A percentile compares a stretch with the other conserved stretches of the same genome.
Evolutionary conservation across 2,329 filamentous ascomycete species (phyloP).

Genomic region (Corinectria fuckeliana): DNA sequence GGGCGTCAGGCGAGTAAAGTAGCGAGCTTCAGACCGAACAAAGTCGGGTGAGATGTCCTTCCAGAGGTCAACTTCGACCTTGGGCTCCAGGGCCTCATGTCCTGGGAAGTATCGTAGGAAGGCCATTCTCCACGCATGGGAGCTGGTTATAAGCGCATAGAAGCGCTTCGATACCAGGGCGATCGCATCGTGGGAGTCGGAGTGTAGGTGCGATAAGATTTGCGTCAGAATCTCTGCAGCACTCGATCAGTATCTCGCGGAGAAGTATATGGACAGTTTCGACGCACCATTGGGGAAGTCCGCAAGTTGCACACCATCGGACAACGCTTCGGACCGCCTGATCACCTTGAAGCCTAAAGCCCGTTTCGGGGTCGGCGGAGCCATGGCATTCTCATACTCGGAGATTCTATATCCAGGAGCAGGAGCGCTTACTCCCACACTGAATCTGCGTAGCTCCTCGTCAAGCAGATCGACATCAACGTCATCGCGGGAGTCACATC

Average conservation of each 20-base stretch:
- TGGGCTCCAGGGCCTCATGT: slow-evolving; percentile 53
- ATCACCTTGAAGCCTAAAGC: slow-evolving; percentile 62
- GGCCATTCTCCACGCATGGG: slow-evolving; percentile 91
- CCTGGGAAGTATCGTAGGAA: slow-evolving; percentile 92
- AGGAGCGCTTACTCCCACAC: slow-evolving; percentile 40
- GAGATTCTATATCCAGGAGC: slow-evolving; percentile 60
- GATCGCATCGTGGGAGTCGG: slow-evolving; percentile 80
- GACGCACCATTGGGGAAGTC: slow-evolving; percentile 82
- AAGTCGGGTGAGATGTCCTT: slow-evolving; percentile 57
- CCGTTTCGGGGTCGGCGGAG: slow-evolving; percentile 54
- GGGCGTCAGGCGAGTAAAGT: slow-evolving; percentile 81
- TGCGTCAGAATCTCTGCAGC: slow-evolving; percentile 86
- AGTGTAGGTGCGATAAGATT: slow-evolving; percentile 86
- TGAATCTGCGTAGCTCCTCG: slow-evolving; percentile 62
- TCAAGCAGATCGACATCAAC: slow-evolving; percentile 54
- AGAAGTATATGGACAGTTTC: not conserved
- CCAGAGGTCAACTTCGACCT: slow-evolving; percentile 46
- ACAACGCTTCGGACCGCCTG: slow-evolving; percentile 51
- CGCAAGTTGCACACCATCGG: slow-evolving; percentile 52
- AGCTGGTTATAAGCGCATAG: slow-evolving; percentile 84
- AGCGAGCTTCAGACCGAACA: slow-evolving; percentile 74
- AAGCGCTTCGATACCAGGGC: slow-evolving; percentile 89
- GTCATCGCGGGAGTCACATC: slow-evolving; percentile 39
- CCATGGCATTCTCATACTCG: slow-evolving; percentile 67
- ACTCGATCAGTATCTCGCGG: slow-evolving; percentile 22